phyloP scores from a whole-genome alignment of 163 green algal genomes.

The Trebouxiophyceae sp. region DNA sequence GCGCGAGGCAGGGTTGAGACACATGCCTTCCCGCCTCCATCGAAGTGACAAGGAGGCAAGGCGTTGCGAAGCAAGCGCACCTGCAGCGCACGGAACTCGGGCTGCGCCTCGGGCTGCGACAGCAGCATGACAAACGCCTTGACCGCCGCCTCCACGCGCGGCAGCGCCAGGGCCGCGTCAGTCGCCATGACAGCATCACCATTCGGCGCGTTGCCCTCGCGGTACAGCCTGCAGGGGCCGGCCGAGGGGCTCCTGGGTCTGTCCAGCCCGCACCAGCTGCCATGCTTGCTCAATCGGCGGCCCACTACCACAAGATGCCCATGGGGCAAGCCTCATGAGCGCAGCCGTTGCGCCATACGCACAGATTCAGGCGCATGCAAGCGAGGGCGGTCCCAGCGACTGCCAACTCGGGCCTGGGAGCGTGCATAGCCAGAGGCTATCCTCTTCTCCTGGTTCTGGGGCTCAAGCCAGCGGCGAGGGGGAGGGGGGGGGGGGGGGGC shows the following conservation, averaged over 20 bases:
- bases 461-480: too few relatives aligned
- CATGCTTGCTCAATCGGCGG: neutral
- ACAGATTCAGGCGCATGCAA: too few relatives aligned
- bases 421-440: too few relatives aligned
- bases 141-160: constrained; percentile 47
- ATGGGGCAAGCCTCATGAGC: neutral
- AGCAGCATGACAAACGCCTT: constrained; percentile 55
- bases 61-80: constrained; percentile 18
- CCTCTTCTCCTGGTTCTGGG: too few relatives aligned
- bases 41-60: too few relatives aligned
- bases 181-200: constrained; percentile 14
- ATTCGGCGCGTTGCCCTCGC: constrained; percentile 12
- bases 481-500: too few relatives aligned
- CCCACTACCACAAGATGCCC: neutral
- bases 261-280: neutral
- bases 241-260: neutral
- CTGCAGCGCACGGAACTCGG: constrained; percentile 78
- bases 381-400: too few relatives aligned
- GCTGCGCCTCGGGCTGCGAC: constrained; percentile 60
- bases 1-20: too few relatives aligned
- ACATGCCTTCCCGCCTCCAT: too few relatives aligned
- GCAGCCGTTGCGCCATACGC: neutral
- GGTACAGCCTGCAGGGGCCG: constrained; percentile 30
- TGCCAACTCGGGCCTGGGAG: too few relatives aligned
- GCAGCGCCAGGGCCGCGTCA: constrained; percentile 45